A percentile compares a stretch with the other conserved stretches of the same genome.
Conservation (phyloP, 148 eudicot species). For the Suaeda aralocaspica region DNA sequence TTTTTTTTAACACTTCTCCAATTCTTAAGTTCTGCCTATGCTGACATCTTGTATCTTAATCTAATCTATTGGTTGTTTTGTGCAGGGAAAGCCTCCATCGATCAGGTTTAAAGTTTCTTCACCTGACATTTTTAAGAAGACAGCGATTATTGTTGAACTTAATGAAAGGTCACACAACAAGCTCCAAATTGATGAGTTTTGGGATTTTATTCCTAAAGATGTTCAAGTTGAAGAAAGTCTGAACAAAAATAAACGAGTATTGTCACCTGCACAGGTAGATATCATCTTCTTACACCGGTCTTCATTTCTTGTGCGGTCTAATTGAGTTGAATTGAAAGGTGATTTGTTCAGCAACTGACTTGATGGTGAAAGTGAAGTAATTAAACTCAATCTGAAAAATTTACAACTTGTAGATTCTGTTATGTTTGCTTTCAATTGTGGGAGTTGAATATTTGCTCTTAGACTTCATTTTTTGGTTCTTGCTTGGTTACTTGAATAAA, state of each 20-base stretch:
- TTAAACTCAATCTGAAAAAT: neutral
- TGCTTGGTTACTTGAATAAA: neutral
- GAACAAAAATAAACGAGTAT: constrained; percentile 39
- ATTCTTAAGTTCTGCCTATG: too few species aligned
- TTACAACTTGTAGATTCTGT: neutral
- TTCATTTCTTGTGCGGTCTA: neutral
- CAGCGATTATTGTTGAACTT: constrained; percentile 67
- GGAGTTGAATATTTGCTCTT: neutral
- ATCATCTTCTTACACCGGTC: neutral
- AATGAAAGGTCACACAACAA: constrained; percentile 34
- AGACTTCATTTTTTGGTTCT: neutral
- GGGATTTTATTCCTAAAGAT: constrained; percentile 80
- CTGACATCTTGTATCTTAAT: neutral
- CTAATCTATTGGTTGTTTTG: constrained; percentile 13
- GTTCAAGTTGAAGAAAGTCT: constrained; percentile 39
- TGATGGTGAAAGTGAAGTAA: neutral
- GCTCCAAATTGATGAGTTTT: constrained; percentile 39
- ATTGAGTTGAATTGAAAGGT: neutral
- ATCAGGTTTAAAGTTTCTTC: constrained; percentile 67
- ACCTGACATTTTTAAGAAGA: constrained; percentile 56
- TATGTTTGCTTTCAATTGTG: neutral
- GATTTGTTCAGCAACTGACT: neutral
- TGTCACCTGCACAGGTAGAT: constrained; percentile 68
- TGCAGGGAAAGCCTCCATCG: constrained; percentile 66
- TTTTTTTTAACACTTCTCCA: constrained; percentile 8